Evolutionary conservation across 352 stramenopile species (phyloP), one percentile per base, ranked within the genome.

Genomic region (Pythium monospermum): DNA sequence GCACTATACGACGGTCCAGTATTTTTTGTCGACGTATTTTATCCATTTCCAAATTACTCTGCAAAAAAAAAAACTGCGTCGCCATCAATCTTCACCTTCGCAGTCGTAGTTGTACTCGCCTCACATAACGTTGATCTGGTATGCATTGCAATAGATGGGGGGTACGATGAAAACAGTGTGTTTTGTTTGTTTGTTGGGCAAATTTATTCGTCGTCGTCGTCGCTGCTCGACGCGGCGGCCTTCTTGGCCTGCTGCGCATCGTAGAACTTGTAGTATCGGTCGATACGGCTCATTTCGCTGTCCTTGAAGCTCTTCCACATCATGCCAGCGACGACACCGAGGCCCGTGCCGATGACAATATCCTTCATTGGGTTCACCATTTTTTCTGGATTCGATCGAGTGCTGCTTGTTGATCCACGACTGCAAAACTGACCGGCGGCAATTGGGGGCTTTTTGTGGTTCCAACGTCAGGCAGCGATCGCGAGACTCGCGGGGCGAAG

Each of bases 331-430:
- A 63, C 53, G 41, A 87, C 32, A 59, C 79, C 83, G 44, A 94
- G 81, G 52, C 45, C 53, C 28, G 73, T 76, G 73, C 68, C 83
- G 63, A 94, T 75, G 28, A 85, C 44, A 48, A 94, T 87, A 69
- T 94, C 83, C 69, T 87, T 90, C 30, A 90, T 43, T 10, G 80
- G 79, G 57, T 75, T 91, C 61, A 88, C 73, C 79, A 88, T 93
- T 23, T 50, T 83, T 47, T 33, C 18, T 18, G 31, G 18, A 37
- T 26, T 18, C 22, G 44, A 19, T n/a, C n/a, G n/a, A 35, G 18
- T 19, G 47, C 39, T 58, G 40, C 49, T 56, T 56, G 36, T 39
- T 43, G 43, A 53, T 52, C 48, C 30, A 53, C 46, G 50, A 53
- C 49, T 66, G 58, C 49, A 48, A 57, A 54, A 60, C 58, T 60